These are phyloP conservation scores for Skeletonema tropicum DNA, from an alignment of 108 stramenopile species.

Conservation along the genomic window DNA sequence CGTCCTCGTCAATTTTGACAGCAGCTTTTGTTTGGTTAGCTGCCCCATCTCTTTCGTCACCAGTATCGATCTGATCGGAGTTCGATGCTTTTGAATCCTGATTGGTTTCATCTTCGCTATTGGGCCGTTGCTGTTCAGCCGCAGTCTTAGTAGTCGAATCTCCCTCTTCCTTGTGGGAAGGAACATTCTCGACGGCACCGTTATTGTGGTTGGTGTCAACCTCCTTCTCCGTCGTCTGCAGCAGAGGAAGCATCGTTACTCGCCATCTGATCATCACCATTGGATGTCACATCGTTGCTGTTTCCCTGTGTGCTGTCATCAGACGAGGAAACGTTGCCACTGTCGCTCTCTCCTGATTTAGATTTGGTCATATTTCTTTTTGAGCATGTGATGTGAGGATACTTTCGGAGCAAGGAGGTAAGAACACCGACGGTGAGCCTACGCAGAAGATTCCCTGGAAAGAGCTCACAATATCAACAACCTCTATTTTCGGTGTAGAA, in stretches of 20 bases:
- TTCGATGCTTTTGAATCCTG: not conserved
- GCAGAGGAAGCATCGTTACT: not conserved
- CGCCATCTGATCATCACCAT: not conserved
- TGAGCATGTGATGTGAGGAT: too few relatives aligned
- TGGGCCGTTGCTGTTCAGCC: not conserved
- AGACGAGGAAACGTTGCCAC: not conserved
- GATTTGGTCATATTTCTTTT: not conserved
- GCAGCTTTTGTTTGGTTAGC: not conserved
- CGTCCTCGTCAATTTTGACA: slow-evolving; percentile 2
- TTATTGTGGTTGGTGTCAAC: not conserved
- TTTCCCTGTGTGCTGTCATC: not conserved
- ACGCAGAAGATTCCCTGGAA: too few relatives aligned
- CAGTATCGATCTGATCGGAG: not conserved
- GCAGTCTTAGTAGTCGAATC: slow-evolving; percentile 4
- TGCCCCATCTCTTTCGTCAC: not conserved
- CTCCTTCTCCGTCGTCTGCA: not conserved
- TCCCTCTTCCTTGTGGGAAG: not conserved
- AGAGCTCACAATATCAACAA: too few relatives aligned
- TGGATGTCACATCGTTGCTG: not conserved
- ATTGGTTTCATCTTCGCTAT: not conserved
- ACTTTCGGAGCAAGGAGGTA: too few relatives aligned
- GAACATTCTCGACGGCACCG: not conserved
- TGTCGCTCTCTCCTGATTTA: not conserved
- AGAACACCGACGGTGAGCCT: too few relatives aligned
- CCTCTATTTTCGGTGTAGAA: too few relatives aligned